Base-by-base conservation (phyloP, 805 yeast genomes). In the Scheffersomyces spartinae region DNA sequence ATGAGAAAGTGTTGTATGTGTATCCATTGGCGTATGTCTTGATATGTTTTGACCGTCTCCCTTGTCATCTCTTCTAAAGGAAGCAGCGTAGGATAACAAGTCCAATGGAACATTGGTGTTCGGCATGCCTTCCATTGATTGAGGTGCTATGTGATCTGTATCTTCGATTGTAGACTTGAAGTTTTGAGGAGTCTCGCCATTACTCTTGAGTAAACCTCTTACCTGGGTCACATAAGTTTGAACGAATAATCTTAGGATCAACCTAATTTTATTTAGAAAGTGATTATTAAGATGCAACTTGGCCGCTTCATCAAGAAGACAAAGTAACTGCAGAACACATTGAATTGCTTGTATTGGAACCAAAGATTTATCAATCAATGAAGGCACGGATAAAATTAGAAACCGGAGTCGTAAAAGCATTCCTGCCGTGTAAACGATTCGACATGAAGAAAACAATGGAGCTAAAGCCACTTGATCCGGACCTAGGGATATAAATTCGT, bases 381-480 rank as follows among this genome's bases (percentile, higher is more conserved):
- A 48, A 1, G 78, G 75, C 5, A 72, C 49, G 8, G 74, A 60
- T 8, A 74, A 43, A n/a, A 68, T 61, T 23, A 70, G 49, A 44
- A 65, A 74, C 17, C 82, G 48, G 21, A 74, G 45, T 27, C 78
- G 58, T 27, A 75, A 47, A 15, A 75, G 51, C 62, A 74, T 64
- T 6, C 83, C 84, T 0, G 75, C 70, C 1, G 77, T 71, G 39
- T 74, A 74, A n/a, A 74, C 61, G 18, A 73, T 54, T 35, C 82
- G 55, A 2, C 77, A 55, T 17, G 64, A 61, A 34, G 66, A 70
- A 28, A 69, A 62, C 21, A 74, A 47, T 4, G 86, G 86, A 30
- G 70, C 53, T 2, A 64, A 47, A 0, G 77, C 66, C 12, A 76
- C 52, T n/a, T 59, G 52, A n/a, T 52, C 60, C 5, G 55, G 52